Base-by-base conservation (phyloP, 768 basidiomycete genomes). In the Amanita molliuscula region DNA sequence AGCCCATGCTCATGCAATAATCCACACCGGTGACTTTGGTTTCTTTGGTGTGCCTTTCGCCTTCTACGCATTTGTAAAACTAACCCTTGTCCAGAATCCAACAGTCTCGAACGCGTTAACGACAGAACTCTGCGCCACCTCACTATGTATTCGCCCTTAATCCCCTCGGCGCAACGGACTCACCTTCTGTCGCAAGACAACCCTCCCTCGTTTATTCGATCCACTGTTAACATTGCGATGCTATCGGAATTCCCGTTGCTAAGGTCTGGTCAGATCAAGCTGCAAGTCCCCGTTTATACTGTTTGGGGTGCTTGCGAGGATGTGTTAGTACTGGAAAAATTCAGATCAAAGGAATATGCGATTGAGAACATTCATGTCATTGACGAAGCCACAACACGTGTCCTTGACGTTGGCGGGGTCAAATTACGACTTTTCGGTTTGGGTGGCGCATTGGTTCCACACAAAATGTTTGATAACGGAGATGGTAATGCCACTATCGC, bases 301-400 rank as follows among this genome's bases (percentile, higher is more conserved):
- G 90, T 97, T 33, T 95, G 89, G 81, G 96, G 96, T 23, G 90
- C 95, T 20, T 96, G 95, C 61, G 96, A 99, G 67, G 96, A 99
- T 61, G 91, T 99, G 34, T 58, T 79, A 45, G 77, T 99, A 37
- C 72, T 98, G 55, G 96, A 98, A 73, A 94, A 91, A 65, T 86
- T 98, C 68, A 83, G 96, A 58, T 71, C 82, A 13, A 82, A 82
- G 29, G 72, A 83, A 44, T 93, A 92, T 67, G 69, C 78, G 54
- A 82, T 98, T 55, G 81, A 87, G 56, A 99, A 98, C 65, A 77
- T 99, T 40, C 84, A 88, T 62, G 75, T 99, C 54, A 70, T 99
- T 33, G 94, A 97, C 62, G 96, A 99, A 65, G 91, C 92, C 34
- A 90, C 92, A n/a, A 92, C 92, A 26, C 85, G 89, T 53, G 79